A percentile compares a stretch with the other conserved stretches of the same genome.
These are phyloP conservation scores for Fusarium heterosporum DNA, from an alignment of 2,329 filamentous ascomycete species.

Conservation along the genomic window DNA sequence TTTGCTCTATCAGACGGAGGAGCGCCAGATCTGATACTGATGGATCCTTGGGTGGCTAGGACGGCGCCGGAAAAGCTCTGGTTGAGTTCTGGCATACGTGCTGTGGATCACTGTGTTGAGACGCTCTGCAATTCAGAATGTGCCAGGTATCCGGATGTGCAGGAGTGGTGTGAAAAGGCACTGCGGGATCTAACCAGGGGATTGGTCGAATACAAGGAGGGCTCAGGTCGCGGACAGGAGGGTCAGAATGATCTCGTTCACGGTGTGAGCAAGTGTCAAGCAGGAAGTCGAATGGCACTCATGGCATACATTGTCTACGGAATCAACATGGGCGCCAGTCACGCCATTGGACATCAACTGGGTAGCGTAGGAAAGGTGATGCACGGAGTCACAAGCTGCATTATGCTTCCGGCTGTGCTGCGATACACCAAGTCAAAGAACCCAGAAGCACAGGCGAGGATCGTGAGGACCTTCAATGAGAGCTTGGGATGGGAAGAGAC, in stretches of 20 bases:
- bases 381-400: slow-evolving; percentile 24
- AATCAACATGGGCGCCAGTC: slow-evolving; percentile 26
- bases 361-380: slow-evolving; percentile 26
- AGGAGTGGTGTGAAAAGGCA: slow-evolving; percentile 15
- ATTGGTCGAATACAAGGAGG: slow-evolving; percentile 15
- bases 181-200: slow-evolving; percentile 5
- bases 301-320: slow-evolving; percentile 23
- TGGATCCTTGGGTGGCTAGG: slow-evolving; percentile 21
- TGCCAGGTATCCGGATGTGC: neutral
- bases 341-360: slow-evolving; percentile 17
- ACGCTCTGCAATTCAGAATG: slow-evolving; percentile 18
- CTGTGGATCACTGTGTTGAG: slow-evolving; percentile 18
- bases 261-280: slow-evolving; percentile 20
- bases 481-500: slow-evolving; percentile 8
- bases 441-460: neutral
- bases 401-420: slow-evolving; percentile 15
- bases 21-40: slow-evolving; percentile 18
- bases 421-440: slow-evolving; percentile 14
- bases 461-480: slow-evolving; percentile 13
- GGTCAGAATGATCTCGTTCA: neutral
- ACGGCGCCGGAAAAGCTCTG: slow-evolving; percentile 5
- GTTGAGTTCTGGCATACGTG: slow-evolving; percentile 22
- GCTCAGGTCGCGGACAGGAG: neutral
- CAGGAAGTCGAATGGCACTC: slow-evolving; percentile 26
- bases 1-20: slow-evolving; percentile 11